Evolutionary conservation across 208 protist species (phyloP).

Genomic region (Endotrypanum monterogeii): DNA sequence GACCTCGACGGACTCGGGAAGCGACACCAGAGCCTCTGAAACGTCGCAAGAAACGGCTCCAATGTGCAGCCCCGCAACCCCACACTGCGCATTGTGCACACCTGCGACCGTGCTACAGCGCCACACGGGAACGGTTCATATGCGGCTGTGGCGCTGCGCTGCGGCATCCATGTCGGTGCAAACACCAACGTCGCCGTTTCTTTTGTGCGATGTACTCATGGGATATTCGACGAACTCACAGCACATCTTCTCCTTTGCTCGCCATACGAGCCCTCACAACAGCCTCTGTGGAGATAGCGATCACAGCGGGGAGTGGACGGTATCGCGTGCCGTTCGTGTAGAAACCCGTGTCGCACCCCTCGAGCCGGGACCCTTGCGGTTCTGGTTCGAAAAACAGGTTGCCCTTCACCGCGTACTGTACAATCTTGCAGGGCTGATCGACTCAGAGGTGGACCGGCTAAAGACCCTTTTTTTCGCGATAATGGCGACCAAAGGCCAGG

Average conservation of each 20-base stretch:
- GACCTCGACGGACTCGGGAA: too few species aligned
- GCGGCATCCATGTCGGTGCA: constrained; percentile 1
- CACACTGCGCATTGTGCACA: constrained; percentile 15
- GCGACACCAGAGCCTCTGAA: too few species aligned
- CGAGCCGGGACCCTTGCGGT: constrained; percentile 12
- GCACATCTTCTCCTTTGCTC: constrained; percentile 19
- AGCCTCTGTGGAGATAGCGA: background rate
- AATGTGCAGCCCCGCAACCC: background rate
- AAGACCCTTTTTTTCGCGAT: constrained; percentile 16
- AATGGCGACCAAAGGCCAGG: constrained; percentile 3
- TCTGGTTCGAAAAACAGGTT: constrained; percentile 12
- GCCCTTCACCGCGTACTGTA: constrained; percentile 9
- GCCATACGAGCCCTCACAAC: background rate
- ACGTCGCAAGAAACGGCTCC: background rate
- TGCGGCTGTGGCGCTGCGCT: constrained; percentile 22
- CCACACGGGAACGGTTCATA: background rate
- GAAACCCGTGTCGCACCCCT: constrained; percentile 15
- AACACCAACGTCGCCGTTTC: constrained; percentile 6
- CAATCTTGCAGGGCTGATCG: constrained; percentile 7
- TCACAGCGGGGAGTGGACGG: background rate
- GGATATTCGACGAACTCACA: background rate
- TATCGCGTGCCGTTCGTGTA: constrained; percentile 10
- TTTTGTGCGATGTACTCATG: background rate
- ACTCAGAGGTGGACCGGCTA: constrained; percentile 23
- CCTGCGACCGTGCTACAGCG: background rate